These are phyloP conservation scores for Scleroderma bovista DNA, from an alignment of 768 basidiomycete species.

Conservation along the genomic window DNA sequence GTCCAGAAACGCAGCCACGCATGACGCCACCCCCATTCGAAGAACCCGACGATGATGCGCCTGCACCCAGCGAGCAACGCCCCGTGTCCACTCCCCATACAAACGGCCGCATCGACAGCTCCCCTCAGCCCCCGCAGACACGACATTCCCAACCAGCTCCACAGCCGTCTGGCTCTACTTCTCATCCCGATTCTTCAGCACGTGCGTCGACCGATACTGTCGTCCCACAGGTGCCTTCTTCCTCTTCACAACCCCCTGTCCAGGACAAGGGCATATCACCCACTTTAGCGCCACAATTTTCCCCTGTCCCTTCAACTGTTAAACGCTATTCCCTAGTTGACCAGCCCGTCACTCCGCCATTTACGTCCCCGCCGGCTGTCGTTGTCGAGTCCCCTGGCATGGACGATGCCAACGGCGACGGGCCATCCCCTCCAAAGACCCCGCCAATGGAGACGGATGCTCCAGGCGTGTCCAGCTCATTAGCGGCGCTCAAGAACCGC, in stretches of 20 bases:
- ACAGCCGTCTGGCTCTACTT: not conserved
- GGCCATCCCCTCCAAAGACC: constrained; percentile 29
- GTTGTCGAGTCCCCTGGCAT: constrained; percentile 30
- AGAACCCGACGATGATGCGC: constrained; percentile 28
- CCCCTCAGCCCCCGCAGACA: constrained; percentile 10
- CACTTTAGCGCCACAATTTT: constrained; percentile 17
- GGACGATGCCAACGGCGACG: constrained; percentile 24
- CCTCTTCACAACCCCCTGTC: constrained; percentile 16
- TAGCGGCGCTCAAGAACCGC: constrained; percentile 83
- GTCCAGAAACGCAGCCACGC: constrained; percentile 28
- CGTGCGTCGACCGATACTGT: constrained; percentile 11
- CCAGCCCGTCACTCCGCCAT: constrained; percentile 45
- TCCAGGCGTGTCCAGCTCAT: constrained; percentile 70
- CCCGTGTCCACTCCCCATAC: not conserved
- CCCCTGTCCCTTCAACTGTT: constrained; percentile 54
- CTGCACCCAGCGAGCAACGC: constrained; percentile 5
- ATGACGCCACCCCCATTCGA: constrained; percentile 24
- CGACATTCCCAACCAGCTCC: constrained; percentile 10
- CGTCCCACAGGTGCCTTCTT: constrained; percentile 1
- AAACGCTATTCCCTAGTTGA: constrained; percentile 80
- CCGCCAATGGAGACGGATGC: constrained; percentile 36
- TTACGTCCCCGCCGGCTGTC: constrained; percentile 43
- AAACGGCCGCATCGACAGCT: constrained; percentile 11
- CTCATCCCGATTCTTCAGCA: constrained; percentile 1
- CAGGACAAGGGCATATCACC: constrained; percentile 23